These are phyloP conservation scores for Colletotrichum lupini DNA, from an alignment of 2,329 filamentous ascomycete species.

Conservation along the genomic window DNA sequence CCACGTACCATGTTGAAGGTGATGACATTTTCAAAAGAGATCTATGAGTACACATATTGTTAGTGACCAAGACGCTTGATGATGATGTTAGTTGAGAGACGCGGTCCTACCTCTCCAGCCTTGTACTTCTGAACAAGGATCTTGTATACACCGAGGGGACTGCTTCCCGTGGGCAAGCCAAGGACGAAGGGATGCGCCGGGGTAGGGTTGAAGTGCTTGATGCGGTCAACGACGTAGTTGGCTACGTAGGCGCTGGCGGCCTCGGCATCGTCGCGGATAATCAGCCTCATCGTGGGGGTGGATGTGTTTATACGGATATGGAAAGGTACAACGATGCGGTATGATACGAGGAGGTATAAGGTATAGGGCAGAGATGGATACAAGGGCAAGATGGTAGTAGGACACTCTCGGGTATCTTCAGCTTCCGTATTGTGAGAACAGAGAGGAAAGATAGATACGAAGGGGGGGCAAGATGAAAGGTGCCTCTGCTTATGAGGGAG, in stretches of 20 bases:
- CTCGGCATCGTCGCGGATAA: constrained; percentile 79
- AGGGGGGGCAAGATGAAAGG: background rate
- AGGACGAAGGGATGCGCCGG: constrained; percentile 81
- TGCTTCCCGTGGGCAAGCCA: constrained; percentile 85
- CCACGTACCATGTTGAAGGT: constrained; percentile 87
- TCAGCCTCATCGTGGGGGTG: constrained; percentile 75
- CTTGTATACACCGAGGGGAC: constrained; percentile 81
- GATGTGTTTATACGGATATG: constrained; percentile 34
- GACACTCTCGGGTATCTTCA: background rate
- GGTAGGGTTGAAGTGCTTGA: constrained; percentile 80
- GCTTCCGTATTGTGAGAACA: constrained; percentile 6
- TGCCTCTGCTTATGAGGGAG: constrained; percentile 30
- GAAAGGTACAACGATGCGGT: constrained; percentile 33
- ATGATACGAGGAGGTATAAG: background rate
- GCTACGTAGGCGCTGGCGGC: constrained; percentile 81
- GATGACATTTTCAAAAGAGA: constrained; percentile 89
- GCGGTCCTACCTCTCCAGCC: constrained; percentile 63
- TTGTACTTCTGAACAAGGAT: constrained; percentile 79
- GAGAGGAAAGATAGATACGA: background rate
- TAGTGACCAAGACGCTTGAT: background rate
- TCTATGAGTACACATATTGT: constrained; percentile 53
- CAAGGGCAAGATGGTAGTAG: background rate
- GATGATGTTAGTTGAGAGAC: background rate
- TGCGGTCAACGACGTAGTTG: constrained; percentile 85
- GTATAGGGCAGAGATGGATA: background rate